Percentiles rank a stretch among this genome's conserved stretches.
Conservation (phyloP, 2,329 filamentous ascomycete genomes). For the Lachnellula suecica region DNA sequence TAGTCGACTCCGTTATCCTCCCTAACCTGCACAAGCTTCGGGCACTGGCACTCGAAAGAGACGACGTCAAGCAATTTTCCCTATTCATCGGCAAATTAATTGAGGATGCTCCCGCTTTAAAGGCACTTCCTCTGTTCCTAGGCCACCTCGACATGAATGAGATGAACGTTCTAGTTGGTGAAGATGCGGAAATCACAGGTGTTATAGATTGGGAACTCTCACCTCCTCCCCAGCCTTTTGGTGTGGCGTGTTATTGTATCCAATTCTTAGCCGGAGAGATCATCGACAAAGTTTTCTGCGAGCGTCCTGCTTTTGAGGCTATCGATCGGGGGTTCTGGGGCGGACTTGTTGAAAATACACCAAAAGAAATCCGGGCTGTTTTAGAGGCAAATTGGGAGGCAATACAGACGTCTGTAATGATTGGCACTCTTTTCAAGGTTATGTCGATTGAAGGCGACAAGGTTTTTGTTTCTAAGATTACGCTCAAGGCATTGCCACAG, state of each 20-base stretch:
- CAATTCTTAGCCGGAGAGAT: constrained; percentile 4
- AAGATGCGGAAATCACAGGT: constrained; percentile 3
- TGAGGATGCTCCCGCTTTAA: constrained; percentile 1
- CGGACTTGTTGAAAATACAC: neutral
- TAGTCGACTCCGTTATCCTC: constrained; percentile 2
- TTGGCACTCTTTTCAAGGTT: constrained; percentile 1
- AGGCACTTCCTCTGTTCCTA: constrained; percentile 8
- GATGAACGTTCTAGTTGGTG: constrained; percentile 7
- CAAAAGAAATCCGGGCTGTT: constrained; percentile 1
- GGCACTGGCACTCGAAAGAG: neutral
- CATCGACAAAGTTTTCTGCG: neutral
- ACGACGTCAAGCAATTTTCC: neutral
- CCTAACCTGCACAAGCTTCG: constrained; percentile 2
- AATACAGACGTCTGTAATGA: constrained; percentile 1
- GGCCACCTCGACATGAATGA: constrained; percentile 2
- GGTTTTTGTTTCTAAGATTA: neutral
- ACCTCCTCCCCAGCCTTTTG: neutral
- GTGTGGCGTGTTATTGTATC: constrained; percentile 3
- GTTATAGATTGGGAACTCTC: constrained; percentile 7
- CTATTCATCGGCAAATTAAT: constrained; percentile 1
- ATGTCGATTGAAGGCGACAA: neutral
- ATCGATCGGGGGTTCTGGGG: constrained; percentile 5
- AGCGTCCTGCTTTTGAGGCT: constrained; percentile 2
- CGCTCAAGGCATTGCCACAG: neutral
- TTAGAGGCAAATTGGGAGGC: constrained; percentile 4